Evolutionary conservation across 768 basidiomycete genomes (phyloP), one percentile per base, ranked within the genome.

Genomic region (Rhodotorula babjevae): DNA sequence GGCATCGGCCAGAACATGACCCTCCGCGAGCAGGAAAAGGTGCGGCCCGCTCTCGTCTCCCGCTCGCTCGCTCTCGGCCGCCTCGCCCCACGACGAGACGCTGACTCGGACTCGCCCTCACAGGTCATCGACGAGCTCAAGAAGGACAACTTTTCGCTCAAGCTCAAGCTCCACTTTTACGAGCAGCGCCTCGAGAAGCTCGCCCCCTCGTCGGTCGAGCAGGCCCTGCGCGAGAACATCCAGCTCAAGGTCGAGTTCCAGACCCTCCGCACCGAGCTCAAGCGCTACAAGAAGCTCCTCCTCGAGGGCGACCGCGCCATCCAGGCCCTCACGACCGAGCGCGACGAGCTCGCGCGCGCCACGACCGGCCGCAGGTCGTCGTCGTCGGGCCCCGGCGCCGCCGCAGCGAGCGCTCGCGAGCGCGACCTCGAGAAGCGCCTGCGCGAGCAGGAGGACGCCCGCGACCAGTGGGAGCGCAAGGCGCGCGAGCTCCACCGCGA

Each of bases 71-170:
- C 27, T 66, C 52, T 29, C 33, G 15, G 23, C 42, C 29, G 18
- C 55, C 21, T 63, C 36, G 36, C n/a, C n/a, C n/a, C n/a, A n/a
- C 33, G 56, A n/a, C 33, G 9, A 42, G 3, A 40, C n/a, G 18
- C 36, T 42, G 21, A 57, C 40, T 27, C n/a, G 2, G 8, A 12
- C 40, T 36, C 3, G 11, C n/a, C n/a, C n/a, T n/a, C n/a, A 36
- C 59, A 98, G 94, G 91, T 94, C 81, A 92, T 96, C 79, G 93
- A 98, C 82, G 88, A 88, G 73, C 87, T 93, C 78, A 93, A 95
- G 83, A 96, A 94, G 81, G 94, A 98, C 81, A 95, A 95, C 84
- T 97, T 98, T 81, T 90, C 89, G 78, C 88, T 99, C 80, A 96
- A 97, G 81, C 86, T 98, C 63, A 91, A 93, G 69, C 91, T 97